These are phyloP conservation scores for Pyronema omphalodes DNA, from an alignment of 495 filamentous ascomycete genomes.

Conservation along the genomic window DNA sequence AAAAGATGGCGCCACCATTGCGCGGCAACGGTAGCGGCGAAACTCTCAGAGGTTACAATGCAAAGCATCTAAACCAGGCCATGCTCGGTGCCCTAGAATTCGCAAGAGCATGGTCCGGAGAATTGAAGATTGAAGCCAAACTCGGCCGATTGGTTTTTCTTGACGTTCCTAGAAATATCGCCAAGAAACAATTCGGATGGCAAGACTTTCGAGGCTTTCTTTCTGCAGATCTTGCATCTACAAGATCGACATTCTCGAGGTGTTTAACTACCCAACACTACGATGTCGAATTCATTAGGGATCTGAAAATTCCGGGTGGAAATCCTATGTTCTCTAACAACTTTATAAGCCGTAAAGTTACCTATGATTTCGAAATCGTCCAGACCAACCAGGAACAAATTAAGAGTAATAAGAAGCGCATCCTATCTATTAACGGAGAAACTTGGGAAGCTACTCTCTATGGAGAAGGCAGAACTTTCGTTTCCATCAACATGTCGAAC, in stretches of 20 bases:
- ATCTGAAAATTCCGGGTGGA: conserved; percentile 2
- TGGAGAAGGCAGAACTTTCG: not conserved
- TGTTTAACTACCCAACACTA: not conserved
- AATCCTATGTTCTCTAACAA: not conserved
- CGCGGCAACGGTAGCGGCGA: not conserved
- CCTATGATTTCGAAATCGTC: not conserved
- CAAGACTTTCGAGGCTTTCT: not conserved
- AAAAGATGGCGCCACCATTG: not conserved
- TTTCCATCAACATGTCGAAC: not conserved
- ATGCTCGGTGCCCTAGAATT: not conserved
- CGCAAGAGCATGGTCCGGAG: not conserved
- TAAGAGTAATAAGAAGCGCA: not conserved
- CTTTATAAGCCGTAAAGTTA: not conserved
- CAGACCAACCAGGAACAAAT: not conserved
- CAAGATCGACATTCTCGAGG: not conserved
- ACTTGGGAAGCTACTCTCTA: not conserved
- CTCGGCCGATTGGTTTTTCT: not conserved
- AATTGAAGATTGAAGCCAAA: conserved; percentile 3
- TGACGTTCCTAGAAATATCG: not conserved
- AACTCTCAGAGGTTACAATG: not conserved
- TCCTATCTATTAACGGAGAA: conserved; percentile 1
- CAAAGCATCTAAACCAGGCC: not conserved
- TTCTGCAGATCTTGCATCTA: not conserved
- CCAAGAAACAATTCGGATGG: not conserved
- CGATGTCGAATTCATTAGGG: conserved; percentile 1